phyloP scores from a whole-genome alignment of 2,329 filamentous ascomycete species.

The Albifimbria verrucaria region DNA sequence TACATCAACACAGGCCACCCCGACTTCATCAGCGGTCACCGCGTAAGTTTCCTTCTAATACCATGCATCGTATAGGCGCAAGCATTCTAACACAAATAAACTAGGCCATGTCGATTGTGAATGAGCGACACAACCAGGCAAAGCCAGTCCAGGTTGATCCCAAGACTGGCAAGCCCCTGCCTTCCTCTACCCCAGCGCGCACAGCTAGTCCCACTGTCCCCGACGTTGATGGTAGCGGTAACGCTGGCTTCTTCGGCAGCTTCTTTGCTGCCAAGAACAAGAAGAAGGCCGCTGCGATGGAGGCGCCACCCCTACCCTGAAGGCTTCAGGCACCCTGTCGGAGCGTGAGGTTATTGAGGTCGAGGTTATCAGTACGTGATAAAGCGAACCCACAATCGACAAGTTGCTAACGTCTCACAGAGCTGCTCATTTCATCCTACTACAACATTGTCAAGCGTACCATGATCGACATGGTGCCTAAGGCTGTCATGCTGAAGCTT shows the following conservation, averaged over 20 bases:
- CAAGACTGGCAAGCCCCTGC: conserved; percentile 94
- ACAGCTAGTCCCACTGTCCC: conserved; percentile 70
- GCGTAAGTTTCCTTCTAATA: no score
- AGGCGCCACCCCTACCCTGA: conserved; percentile 87
- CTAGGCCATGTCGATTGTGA: conserved; percentile 93
- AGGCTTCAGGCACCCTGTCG: conserved; percentile 88
- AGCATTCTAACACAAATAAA: conserved; percentile 6
- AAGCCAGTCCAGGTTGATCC: conserved; percentile 96
- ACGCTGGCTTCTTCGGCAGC: conserved; percentile 90
- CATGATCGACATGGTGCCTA: conserved; percentile 99
- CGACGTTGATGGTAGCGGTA: conserved; percentile 46
- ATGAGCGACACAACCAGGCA: conserved; percentile 77
- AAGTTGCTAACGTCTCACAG: conserved; percentile 38
- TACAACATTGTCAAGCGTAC: conserved; percentile 97
- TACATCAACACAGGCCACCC: conserved; percentile 99
- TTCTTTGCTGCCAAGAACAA: conserved; percentile 99
- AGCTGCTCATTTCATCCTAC: conserved; percentile 94
- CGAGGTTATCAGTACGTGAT: conserved; percentile 86
- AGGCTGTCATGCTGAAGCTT: conserved; percentile 96
- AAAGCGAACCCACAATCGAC: background rate
- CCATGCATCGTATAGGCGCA: no score
- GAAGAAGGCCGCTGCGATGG: conserved; percentile 99
- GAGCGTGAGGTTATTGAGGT: conserved; percentile 96
- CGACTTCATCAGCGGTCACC: conserved; percentile 94
- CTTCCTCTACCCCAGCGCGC: conserved; percentile 64